Evolutionary conservation across 169 alveolate genomes (phyloP), one percentile per base, ranked within the genome.

Genomic region (Plasmodium inui): DNA sequence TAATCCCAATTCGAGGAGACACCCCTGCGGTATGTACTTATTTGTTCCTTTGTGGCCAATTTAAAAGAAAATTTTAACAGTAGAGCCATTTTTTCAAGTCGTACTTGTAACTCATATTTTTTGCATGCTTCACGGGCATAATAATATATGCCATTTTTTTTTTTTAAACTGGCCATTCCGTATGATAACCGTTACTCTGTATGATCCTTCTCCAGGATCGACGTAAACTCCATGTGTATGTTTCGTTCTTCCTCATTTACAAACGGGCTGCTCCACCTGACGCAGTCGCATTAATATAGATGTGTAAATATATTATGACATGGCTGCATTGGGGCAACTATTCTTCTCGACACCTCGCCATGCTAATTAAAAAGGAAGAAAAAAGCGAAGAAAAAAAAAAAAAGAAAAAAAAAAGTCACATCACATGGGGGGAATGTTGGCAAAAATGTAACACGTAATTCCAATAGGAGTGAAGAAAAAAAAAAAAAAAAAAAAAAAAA

Each of bases 401-500:
- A 61, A 67, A 67, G 22, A 67, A 41, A 3, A 50, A 50, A 14
- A 50, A 50, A 14, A 26, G 9, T 50, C 26, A 17, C 61, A 12
- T 50, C 19, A 50, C 61, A 50, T 50, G 22, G 22, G 61, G 19
- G 22, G 7, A 50, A 2, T 50, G 17, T 0, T 14, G 8, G 7
- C 61, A 17, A 50, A 14, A 67, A 67, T 67, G 32, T 67, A 67
- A 67, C 76, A 67, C 30, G 37, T 8, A 67, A 9, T 67, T 67
- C 30, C 39, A 67, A 61, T 61, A n/a, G 41, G n/a, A 67, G 76
- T 67, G 76, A 67, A 67, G n/a, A n/a, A n/a, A n/a, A n/a, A n/a
- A n/a, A n/a, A n/a, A n/a, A n/a, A n/a, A n/a, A 34, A 34, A 34
- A 34, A 34, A 34, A 34, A 34, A 34, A 44, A 44, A 44, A 44